Evolutionary conservation across 2,329 filamentous ascomycete genomes (phyloP).

Genomic region (Trichoderma sp.): DNA sequence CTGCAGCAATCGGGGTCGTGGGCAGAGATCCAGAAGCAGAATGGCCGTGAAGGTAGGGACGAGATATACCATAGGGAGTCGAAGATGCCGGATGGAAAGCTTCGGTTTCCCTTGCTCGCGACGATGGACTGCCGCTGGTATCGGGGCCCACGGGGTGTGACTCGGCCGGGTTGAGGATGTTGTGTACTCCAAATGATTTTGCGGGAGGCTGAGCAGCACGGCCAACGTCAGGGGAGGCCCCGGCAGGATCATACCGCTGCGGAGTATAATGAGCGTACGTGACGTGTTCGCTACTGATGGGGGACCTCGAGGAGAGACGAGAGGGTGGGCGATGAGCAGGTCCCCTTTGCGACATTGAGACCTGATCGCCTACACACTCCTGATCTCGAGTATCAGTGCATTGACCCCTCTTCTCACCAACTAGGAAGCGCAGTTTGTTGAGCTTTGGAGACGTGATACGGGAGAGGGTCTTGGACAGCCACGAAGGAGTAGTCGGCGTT

Average conservation of each 20-base stretch:
- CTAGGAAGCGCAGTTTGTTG: slow-evolving; percentile 32
- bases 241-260: slow-evolving; percentile 32
- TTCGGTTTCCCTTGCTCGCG: slow-evolving; percentile 32
- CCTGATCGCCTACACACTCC: slow-evolving; percentile 58
- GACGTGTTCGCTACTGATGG: slow-evolving; percentile 42
- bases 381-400: slow-evolving; percentile 58
- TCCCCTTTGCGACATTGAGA: slow-evolving; percentile 66
- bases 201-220: slow-evolving; percentile 35
- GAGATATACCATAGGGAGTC: slow-evolving; percentile 33
- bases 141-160: slow-evolving; percentile 33
- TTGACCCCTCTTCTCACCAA: slow-evolving; percentile 49
- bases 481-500: slow-evolving; percentile 42
- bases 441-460: slow-evolving; percentile 34
- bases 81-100: slow-evolving; percentile 31
- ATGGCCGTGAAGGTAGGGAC: slow-evolving; percentile 37
- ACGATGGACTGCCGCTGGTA: slow-evolving; percentile 27
- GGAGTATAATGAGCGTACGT: slow-evolving; percentile 35
- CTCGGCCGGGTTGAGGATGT: slow-evolving; percentile 45
- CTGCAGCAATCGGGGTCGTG: slow-evolving; percentile 38
- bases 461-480: slow-evolving; percentile 34
- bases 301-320: slow-evolving; percentile 52
- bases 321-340: slow-evolving; percentile 59
- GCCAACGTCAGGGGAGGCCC: slow-evolving; percentile 33
- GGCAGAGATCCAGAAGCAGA: slow-evolving; percentile 41
- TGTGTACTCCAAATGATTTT: slow-evolving; percentile 43